Evolutionary conservation across 2,329 filamentous ascomycete species (phyloP).

Genomic region (Hypoxylon sp.): DNA sequence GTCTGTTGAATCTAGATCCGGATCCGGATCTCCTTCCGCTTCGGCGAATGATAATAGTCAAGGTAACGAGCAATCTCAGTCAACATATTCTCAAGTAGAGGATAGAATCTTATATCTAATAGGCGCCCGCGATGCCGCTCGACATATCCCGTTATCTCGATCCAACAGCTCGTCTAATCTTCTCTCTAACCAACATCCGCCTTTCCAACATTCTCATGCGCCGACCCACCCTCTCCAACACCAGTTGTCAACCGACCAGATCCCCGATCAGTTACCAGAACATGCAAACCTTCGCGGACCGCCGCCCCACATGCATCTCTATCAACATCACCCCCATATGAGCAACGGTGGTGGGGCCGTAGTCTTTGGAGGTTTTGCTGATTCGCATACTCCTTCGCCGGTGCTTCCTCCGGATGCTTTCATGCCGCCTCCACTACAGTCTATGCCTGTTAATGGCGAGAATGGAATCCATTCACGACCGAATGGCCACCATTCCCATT

Average conservation of each 20-base stretch:
- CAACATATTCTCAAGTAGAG: slow-evolving; percentile 22
- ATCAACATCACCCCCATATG: slow-evolving; percentile 66
- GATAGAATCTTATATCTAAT: slow-evolving; percentile 45
- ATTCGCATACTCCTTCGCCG: slow-evolving; percentile 72
- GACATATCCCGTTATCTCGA: slow-evolving; percentile 44
- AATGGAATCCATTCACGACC: slow-evolving; percentile 45
- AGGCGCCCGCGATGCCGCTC: slow-evolving; percentile 40
- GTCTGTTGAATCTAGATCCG: slow-evolving; percentile 19
- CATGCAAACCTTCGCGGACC: slow-evolving; percentile 47
- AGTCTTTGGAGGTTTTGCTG: slow-evolving; percentile 69
- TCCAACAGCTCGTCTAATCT: slow-evolving; percentile 43
- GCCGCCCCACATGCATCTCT: slow-evolving; percentile 50
- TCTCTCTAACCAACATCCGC: slow-evolving; percentile 39
- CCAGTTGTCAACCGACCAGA: slow-evolving; percentile 45
- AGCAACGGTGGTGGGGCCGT: slow-evolving; percentile 66
- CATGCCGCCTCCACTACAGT: slow-evolving; percentile 65
- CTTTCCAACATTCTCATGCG: slow-evolving; percentile 38
- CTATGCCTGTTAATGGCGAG: slow-evolving; percentile 49
- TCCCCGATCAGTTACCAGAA: slow-evolving; percentile 46
- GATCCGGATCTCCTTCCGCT: slow-evolving; percentile 14
- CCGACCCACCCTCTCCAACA: slow-evolving; percentile 43
- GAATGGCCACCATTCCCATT: slow-evolving; percentile 50
- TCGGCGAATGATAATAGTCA: slow-evolving; percentile 35
- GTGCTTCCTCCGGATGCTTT: slow-evolving; percentile 65
- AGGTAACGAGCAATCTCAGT: slow-evolving; percentile 43